Evolutionary conservation across 176 grass and related monocot genomes (phyloP).

Genomic region (Carex pumila): DNA sequence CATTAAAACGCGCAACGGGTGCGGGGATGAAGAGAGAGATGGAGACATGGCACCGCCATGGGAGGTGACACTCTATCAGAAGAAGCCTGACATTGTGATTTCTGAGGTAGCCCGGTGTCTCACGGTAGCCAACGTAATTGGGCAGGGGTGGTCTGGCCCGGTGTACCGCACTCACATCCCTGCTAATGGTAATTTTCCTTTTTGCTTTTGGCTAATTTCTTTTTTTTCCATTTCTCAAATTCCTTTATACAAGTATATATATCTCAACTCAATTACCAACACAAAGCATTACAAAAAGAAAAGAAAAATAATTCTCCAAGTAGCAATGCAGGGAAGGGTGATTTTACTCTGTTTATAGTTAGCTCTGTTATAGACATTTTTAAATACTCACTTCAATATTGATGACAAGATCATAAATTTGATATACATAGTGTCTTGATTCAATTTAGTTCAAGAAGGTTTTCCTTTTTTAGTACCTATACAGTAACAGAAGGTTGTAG

Average conservation of each 20-base stretch:
- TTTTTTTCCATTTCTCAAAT: not conserved
- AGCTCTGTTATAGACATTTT: not conserved
- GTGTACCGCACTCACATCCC: slow-evolving; percentile 68
- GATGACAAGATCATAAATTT: not conserved
- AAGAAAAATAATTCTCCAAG: not conserved
- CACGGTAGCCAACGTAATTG: slow-evolving; percentile 55
- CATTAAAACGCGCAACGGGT: not conserved
- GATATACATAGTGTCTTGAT: not conserved
- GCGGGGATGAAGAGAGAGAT: slow-evolving; percentile 49
- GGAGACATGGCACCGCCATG: slow-evolving; percentile 70
- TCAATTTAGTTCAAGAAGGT: not conserved
- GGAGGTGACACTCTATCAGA: slow-evolving; percentile 96
- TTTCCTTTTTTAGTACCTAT: not conserved
- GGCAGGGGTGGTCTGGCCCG: slow-evolving; percentile 67
- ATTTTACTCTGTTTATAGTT: not conserved
- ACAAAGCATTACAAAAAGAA: not conserved
- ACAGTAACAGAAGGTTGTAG: not conserved
- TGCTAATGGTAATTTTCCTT: slow-evolving; percentile 18
- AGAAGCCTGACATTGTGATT: slow-evolving; percentile 69
- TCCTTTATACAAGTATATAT: not conserved
- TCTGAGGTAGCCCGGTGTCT: slow-evolving; percentile 62
- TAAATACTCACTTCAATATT: not conserved
- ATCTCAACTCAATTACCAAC: not conserved
- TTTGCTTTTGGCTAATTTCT: not conserved
- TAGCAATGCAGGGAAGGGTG: not conserved